Evolutionary conservation across 345 rosid genomes (phyloP), one percentile per base, ranked within the genome.

Genomic region (Bruguiera sexangula): DNA sequence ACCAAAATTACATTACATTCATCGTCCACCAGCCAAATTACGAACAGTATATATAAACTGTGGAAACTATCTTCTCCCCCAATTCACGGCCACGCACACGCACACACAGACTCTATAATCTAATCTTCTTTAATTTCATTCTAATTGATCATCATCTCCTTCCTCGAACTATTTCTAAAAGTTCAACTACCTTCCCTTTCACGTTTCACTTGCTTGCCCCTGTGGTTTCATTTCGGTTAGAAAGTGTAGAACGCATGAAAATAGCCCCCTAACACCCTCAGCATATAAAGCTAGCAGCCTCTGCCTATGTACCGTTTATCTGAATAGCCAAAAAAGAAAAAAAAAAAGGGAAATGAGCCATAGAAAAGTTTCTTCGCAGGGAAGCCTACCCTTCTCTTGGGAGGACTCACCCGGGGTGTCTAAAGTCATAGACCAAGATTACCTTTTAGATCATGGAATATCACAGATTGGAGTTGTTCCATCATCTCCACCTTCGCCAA

Each of bases 311-410:
- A 8, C 11, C 13, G 10, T 8, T 37, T 8, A 37, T 37, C 43
- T 8, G 13, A 37, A 1, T 37, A 37, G 8, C 9, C 39, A 36
- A 36, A 36, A 27, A 27, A 31, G 5, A 31, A 31, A 31, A 31
- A 31, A 31, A 31, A 3, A 31, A 31, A 3, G 4, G 22, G 22
- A 37, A 63, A 78, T 79, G 85, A 76, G 72, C 62, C 80, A 69
- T 62, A 60, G 80, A 52, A 81, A 81, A 63, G 80, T 82, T 59
- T 63, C 57, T 27, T 88, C 91, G 19, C 87, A 83, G 19, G 88
- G 91, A 22, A 86, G 74, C 80, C 63, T 88, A 72, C 91, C 94
- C 69, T 88, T 88, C 65, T 86, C 91, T 7, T 88, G 91, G 91
- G 94, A 88, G 68, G 79, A 79, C 73, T 74, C 71, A 21, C 91